Conservation (phyloP, 495 filamentous ascomycete genomes). For the Penicillium coprophilum region DNA sequence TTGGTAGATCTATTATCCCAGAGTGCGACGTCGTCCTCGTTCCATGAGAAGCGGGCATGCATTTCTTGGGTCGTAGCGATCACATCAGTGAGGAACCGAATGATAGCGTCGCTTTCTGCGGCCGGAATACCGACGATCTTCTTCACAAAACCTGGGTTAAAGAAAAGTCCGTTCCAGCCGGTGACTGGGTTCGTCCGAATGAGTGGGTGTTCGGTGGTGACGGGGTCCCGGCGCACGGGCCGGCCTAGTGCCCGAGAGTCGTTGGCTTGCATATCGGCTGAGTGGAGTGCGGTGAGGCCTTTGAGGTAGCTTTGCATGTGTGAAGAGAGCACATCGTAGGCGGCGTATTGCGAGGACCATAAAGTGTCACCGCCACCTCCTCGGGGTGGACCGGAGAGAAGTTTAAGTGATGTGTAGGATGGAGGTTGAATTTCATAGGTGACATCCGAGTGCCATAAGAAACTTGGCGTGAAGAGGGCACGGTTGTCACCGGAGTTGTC, state of each 20-base stretch:
- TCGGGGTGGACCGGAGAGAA: conserved; percentile 64
- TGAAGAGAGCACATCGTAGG: conserved; percentile 66
- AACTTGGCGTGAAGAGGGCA: conserved; percentile 46
- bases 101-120: conserved; percentile 63
- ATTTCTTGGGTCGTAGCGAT: conserved; percentile 62
- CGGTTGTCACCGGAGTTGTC: conserved; percentile 63
- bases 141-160: conserved; percentile 76
- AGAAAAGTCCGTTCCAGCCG: conserved; percentile 72
- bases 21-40: conserved; percentile 66
- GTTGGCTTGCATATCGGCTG: conserved; percentile 68
- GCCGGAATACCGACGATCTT: conserved; percentile 68
- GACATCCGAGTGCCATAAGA: conserved; percentile 67
- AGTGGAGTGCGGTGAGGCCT: conserved; percentile 68
- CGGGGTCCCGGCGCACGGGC: conserved; percentile 64
- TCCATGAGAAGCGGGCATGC: conserved; percentile 71
- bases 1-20: conserved; percentile 74
- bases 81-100: conserved; percentile 64
- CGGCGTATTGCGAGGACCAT: conserved; percentile 72
- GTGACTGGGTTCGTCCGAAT: conserved; percentile 72
- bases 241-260: conserved; percentile 60
- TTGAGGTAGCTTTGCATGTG: conserved; percentile 72
- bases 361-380: conserved; percentile 75
- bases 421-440: conserved; percentile 79
- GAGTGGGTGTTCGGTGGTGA: conserved; percentile 67
- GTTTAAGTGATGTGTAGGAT: conserved; percentile 69